A percentile compares a stretch with the other conserved stretches of the same genome.
Conservation (phyloP, 73 alveolate genomes). For the Paramecium primaurelia region DNA sequence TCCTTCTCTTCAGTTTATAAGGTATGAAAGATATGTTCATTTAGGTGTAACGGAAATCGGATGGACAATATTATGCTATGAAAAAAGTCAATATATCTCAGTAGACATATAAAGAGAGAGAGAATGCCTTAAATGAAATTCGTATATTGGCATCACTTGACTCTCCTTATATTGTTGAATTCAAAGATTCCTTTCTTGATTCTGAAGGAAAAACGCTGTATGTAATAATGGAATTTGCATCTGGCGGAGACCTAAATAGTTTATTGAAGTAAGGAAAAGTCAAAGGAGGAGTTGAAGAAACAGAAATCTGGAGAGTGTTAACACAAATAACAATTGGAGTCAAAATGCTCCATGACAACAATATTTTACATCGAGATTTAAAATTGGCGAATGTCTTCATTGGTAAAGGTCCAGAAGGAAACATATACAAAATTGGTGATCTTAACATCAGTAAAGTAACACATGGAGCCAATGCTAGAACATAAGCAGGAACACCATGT, state of each 20-base stretch:
- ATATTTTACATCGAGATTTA: conserved; percentile 59
- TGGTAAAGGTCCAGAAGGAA: conserved; percentile 32
- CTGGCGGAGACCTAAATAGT: conserved; percentile 53
- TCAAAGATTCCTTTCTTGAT: conserved; percentile 65
- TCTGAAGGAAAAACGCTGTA: conserved; percentile 55
- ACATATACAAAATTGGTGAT: conserved; percentile 75
- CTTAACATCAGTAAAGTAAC: conserved; percentile 76
- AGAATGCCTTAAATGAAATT: conserved; percentile 62
- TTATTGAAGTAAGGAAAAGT: background rate
- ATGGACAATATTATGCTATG: conserved; percentile 56
- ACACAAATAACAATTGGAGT: conserved; percentile 50
- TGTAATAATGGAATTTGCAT: conserved; percentile 60
- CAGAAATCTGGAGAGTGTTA: conserved; percentile 50
- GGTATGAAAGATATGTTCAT: background rate
- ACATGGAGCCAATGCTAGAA: conserved; percentile 64
- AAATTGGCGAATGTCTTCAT: conserved; percentile 80
- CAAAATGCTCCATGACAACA: conserved; percentile 46
- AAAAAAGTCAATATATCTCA: conserved; percentile 55
- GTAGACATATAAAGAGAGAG: conserved; percentile 54
- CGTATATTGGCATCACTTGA: conserved; percentile 59
- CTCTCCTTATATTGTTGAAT: conserved; percentile 55
- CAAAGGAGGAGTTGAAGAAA: conserved; percentile 35
- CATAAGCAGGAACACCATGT: conserved; percentile 87
- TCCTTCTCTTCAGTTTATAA: conserved; percentile 48
- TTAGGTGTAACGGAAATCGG: conserved; percentile 49